Evolutionary conservation across 176 grass and related monocot species (phyloP).

Genomic region (Aegilops sharonensis): DNA sequence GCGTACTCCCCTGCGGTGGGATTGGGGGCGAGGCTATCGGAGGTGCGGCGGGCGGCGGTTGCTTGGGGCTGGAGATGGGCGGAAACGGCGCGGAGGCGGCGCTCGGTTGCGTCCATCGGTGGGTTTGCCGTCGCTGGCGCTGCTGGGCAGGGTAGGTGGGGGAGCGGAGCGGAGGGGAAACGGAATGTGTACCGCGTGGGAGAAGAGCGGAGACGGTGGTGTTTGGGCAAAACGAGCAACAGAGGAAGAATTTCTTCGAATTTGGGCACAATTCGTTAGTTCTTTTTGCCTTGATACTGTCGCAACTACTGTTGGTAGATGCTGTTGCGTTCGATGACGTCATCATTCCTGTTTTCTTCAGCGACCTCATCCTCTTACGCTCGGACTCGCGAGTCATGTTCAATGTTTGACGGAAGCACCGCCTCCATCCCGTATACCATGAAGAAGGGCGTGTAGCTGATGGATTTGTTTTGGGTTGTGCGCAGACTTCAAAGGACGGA

Average conservation of each 20-base stretch:
- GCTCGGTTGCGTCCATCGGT: slow-evolving; percentile 50
- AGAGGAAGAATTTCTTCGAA: background rate
- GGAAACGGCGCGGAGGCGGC: slow-evolving; percentile 53
- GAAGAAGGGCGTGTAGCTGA: no score
- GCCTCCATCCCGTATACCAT: no score
- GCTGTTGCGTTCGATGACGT: no score
- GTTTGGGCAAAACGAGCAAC: background rate
- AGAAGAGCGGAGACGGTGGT: background rate
- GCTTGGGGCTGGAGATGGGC: slow-evolving; percentile 46
- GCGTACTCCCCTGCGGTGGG: slow-evolving; percentile 68
- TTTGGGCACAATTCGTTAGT: background rate
- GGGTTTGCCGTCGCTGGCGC: background rate
- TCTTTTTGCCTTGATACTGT: no score
- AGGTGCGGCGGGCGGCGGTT: background rate
- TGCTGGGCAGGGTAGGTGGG: slow-evolving; percentile 4
- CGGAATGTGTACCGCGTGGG: background rate
- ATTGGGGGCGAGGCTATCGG: slow-evolving; percentile 22
- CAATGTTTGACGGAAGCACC: no score
- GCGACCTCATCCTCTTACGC: no score
- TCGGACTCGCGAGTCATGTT: no score
- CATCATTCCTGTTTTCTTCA: no score
- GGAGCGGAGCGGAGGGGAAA: slow-evolving; percentile 8
- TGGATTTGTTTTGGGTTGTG: no score
- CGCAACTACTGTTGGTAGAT: no score
- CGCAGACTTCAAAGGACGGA: no score